These are phyloP conservation scores for Platanthera guangdongensis DNA, from an alignment of 106 monocot genomes.

Conservation along the genomic window DNA sequence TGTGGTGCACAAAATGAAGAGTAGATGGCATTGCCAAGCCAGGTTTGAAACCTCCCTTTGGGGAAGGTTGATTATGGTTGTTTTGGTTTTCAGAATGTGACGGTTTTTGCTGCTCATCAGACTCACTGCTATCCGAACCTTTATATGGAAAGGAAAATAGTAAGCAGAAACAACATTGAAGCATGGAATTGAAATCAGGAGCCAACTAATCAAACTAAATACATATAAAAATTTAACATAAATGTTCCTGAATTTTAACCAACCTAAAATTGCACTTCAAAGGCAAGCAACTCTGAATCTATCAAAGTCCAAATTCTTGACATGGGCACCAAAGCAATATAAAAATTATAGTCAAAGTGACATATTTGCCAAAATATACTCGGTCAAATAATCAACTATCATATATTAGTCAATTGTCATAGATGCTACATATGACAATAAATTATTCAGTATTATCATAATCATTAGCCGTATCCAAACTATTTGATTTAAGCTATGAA, in stretches of 20 bases:
- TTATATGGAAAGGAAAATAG: not conserved
- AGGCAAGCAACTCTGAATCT: not conserved
- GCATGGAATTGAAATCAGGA: not conserved
- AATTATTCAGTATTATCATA: not conserved
- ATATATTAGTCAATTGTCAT: not conserved
- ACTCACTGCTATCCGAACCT: slow-evolving; percentile 23
- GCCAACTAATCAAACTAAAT: not conserved
- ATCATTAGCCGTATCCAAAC: too few species aligned
- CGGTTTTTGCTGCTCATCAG: slow-evolving; percentile 34
- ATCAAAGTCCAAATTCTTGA: not conserved
- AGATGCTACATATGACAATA: not conserved
- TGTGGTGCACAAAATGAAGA: slow-evolving; percentile 17
- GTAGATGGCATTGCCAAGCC: slow-evolving; percentile 22
- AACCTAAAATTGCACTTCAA: not conserved
- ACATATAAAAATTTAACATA: not conserved
- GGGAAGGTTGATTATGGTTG: slow-evolving; percentile 3
- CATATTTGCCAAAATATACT: not conserved
- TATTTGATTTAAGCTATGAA: too few species aligned
- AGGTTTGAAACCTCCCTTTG: slow-evolving; percentile 18
- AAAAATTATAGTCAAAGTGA: not conserved
- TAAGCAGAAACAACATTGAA: not conserved
- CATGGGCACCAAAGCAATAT: not conserved
- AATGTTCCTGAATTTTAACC: not conserved
- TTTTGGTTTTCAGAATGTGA: slow-evolving; percentile 21
- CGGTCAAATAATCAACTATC: not conserved